These are phyloP conservation scores for Didymella pomorum DNA, from an alignment of 2,329 filamentous ascomycete species.

Conservation along the genomic window DNA sequence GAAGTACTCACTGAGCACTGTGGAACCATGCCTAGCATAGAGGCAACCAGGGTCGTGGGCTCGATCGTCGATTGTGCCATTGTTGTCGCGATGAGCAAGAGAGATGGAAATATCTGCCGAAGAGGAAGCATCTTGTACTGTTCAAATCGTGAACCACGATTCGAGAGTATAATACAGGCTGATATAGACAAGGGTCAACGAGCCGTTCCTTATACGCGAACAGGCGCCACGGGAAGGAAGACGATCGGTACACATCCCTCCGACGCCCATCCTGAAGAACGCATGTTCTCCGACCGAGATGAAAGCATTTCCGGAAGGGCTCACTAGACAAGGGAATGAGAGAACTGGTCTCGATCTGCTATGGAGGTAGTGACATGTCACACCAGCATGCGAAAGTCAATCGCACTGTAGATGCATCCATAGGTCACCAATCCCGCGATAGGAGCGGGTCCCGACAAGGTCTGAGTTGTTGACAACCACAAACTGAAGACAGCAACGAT, in stretches of 20 bases:
- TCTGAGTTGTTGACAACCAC: neutral
- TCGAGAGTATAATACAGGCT: neutral
- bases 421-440: neutral
- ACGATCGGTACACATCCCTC: neutral
- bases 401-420: neutral
- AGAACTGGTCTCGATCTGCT: neutral
- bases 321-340: neutral
- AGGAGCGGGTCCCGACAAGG: neutral
- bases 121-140: conserved; percentile 1
- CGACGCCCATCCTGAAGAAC: neutral
- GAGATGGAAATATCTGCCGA: neutral
- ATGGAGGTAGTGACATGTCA: neutral
- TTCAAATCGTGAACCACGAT: neutral
- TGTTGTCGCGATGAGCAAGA: neutral
- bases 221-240: neutral
- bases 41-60: neutral
- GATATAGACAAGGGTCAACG: conserved; percentile 2
- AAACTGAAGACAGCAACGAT: neutral
- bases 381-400: conserved; percentile 2
- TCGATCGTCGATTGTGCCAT: neutral
- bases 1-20: neutral
- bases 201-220: conserved; percentile 10
- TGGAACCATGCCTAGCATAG: neutral
- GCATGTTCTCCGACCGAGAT: neutral
- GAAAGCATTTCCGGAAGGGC: neutral